These are phyloP conservation scores for Phytomonas serpens DNA, from an alignment of 208 protist species.

Conservation along the genomic window DNA sequence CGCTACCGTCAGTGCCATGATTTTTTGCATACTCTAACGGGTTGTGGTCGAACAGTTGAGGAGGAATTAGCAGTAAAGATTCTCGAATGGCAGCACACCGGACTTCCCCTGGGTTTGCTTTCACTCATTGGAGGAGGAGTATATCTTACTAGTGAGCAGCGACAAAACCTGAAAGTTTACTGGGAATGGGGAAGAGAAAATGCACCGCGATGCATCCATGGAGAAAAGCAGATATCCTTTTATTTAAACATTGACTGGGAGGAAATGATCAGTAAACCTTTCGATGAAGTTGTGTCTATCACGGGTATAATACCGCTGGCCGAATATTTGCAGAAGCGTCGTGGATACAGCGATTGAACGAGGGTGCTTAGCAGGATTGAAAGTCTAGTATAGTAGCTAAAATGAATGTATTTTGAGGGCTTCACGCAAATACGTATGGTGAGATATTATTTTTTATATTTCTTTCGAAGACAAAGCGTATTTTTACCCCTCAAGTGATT, in stretches of 20 bases:
- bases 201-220: slow-evolving; percentile 42
- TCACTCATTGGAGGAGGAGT: slow-evolving; percentile 54
- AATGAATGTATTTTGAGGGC: background rate
- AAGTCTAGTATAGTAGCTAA: background rate
- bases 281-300: slow-evolving; percentile 36
- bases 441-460: background rate
- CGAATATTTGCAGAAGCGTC: slow-evolving; percentile 26
- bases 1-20: slow-evolving; percentile 84
- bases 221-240: slow-evolving; percentile 31
- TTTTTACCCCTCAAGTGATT: background rate
- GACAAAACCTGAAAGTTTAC: slow-evolving; percentile 36
- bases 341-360: background rate
- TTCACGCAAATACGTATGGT: background rate
- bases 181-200: slow-evolving; percentile 48
- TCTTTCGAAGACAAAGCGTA: background rate
- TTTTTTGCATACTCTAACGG: slow-evolving; percentile 59
- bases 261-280: slow-evolving; percentile 43
- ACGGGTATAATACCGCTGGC: slow-evolving; percentile 64
- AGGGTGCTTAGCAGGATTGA: background rate
- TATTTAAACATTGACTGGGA: slow-evolving; percentile 76
- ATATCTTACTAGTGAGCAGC: slow-evolving; percentile 38
- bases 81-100: slow-evolving; percentile 75
- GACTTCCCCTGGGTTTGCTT: slow-evolving; percentile 67
- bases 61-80: slow-evolving; percentile 83
- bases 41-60: slow-evolving; percentile 69